phyloP scores from a whole-genome alignment of 768 basidiomycete genomes.

The Russula griseocarnosa region DNA sequence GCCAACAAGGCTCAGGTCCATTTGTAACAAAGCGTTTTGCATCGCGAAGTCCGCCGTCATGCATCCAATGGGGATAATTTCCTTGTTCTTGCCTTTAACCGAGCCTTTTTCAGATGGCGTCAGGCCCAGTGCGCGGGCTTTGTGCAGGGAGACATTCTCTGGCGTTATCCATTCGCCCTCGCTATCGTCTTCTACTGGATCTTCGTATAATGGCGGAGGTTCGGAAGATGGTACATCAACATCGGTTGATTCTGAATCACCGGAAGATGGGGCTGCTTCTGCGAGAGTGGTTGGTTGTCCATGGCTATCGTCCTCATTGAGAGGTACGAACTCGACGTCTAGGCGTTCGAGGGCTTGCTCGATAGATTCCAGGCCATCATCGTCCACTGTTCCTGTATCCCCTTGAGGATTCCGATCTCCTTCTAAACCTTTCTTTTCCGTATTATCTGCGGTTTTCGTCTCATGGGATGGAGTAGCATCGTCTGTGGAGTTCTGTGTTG shows the following conservation, averaged over 20 bases:
- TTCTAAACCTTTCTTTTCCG: not conserved
- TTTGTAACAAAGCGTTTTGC: slow-evolving; percentile 95
- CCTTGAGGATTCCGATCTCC: not conserved
- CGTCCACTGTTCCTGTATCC: slow-evolving; percentile 26
- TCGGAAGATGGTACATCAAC: slow-evolving; percentile 27
- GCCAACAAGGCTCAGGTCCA: slow-evolving; percentile 86
- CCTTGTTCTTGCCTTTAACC: slow-evolving; percentile 36
- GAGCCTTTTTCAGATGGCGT: slow-evolving; percentile 52
- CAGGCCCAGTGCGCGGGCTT: slow-evolving; percentile 81
- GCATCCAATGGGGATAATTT: slow-evolving; percentile 69
- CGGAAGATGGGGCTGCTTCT: slow-evolving; percentile 8
- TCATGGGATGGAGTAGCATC: not conserved
- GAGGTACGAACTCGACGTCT: slow-evolving; percentile 18
- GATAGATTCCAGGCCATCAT: not conserved
- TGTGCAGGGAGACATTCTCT: slow-evolving; percentile 76
- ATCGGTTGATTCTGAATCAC: slow-evolving; percentile 22
- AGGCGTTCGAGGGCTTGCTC: slow-evolving; percentile 8
- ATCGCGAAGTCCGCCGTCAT: slow-evolving; percentile 99
- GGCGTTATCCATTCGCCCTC: slow-evolving; percentile 98
- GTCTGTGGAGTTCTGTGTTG: not conserved
- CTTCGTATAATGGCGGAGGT: slow-evolving; percentile 53
- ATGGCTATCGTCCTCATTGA: slow-evolving; percentile 11
- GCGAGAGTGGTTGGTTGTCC: not conserved
- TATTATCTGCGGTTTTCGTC: not conserved
- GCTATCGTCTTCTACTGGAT: slow-evolving; percentile 76